These are phyloP conservation scores for Alisma plantagoaquatica DNA, from an alignment of 106 monocot species.

Conservation along the genomic window DNA sequence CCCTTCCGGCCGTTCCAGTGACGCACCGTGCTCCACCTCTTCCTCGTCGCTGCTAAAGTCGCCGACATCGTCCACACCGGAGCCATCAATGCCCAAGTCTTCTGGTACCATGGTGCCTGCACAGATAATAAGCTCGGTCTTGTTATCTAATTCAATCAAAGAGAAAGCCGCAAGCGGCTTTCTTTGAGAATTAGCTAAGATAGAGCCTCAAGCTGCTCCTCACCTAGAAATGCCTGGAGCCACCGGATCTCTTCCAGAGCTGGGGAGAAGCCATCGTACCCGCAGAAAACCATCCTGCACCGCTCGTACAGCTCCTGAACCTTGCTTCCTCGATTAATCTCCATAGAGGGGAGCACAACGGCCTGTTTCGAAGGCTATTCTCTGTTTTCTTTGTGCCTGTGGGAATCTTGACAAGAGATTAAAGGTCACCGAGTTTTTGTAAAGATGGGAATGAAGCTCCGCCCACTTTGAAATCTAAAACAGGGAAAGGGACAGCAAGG, in stretches of 20 bases:
- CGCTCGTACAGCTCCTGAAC: constrained; percentile 7
- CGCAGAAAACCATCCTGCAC: constrained; percentile 10
- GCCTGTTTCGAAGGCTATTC: background rate
- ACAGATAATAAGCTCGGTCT: too few relatives aligned
- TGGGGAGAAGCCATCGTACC: background rate
- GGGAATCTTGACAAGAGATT: too few relatives aligned
- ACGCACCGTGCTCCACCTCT: background rate
- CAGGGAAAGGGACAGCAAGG: too few relatives aligned
- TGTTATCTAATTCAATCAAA: too few relatives aligned
- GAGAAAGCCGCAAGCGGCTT: too few relatives aligned
- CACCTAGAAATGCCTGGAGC: constrained; percentile 5
- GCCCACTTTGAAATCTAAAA: too few relatives aligned
- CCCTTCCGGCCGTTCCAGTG: background rate
- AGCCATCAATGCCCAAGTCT: constrained; percentile 38
- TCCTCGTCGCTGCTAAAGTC: background rate
- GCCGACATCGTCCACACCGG: constrained; percentile 13
- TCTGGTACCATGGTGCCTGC: constrained; percentile 23
- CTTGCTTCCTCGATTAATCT: background rate
- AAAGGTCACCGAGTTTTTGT: too few relatives aligned
- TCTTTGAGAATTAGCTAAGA: too few relatives aligned
- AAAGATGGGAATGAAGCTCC: too few relatives aligned
- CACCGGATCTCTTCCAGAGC: constrained; percentile 4
- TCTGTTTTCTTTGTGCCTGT: too few relatives aligned
- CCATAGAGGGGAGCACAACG: background rate
- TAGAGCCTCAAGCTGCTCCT: too few relatives aligned